These are phyloP conservation scores for Aristolochia fimbriata DNA, from an alignment of 164 flowering plant species.

Conservation along the genomic window DNA sequence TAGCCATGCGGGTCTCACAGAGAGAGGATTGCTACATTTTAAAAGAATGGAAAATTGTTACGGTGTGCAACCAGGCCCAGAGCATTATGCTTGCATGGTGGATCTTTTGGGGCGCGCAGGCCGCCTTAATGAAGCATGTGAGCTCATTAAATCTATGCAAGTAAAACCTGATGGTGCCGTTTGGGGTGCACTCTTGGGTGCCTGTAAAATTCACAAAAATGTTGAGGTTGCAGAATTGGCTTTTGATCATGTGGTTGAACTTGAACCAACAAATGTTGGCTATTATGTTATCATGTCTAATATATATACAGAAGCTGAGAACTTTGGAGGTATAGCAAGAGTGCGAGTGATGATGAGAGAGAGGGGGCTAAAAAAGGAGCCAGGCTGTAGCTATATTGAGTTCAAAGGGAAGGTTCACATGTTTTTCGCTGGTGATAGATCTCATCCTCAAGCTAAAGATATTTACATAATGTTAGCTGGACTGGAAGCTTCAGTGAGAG, in stretches of 20 bases:
- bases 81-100: constrained; percentile 77
- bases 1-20: constrained; percentile 78
- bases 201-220: constrained; percentile 66
- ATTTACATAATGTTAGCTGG: constrained; percentile 46
- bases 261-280: constrained; percentile 72
- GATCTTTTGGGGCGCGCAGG: constrained; percentile 94
- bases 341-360: constrained; percentile 64
- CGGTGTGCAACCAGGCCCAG: constrained; percentile 43
- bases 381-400: constrained; percentile 81
- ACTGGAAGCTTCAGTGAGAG: constrained; percentile 37
- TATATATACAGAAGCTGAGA: constrained; percentile 43
- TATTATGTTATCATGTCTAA: constrained; percentile 77
- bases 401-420: constrained; percentile 43
- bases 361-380: constrained; percentile 62
- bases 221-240: constrained; percentile 71
- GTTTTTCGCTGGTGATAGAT: constrained; percentile 59
- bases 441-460: constrained; percentile 52
- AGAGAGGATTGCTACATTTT: constrained; percentile 54
- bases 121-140: constrained; percentile 43
- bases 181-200: constrained; percentile 89
- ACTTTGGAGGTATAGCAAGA: constrained; percentile 44
- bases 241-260: constrained; percentile 43
- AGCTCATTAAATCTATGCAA: constrained; percentile 50
- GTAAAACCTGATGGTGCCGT: constrained; percentile 75
- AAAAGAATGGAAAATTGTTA: constrained; percentile 38